These are phyloP conservation scores for Lasiodiplodia sp. DNA, from an alignment of 2,329 filamentous ascomycete species.

Conservation along the genomic window DNA sequence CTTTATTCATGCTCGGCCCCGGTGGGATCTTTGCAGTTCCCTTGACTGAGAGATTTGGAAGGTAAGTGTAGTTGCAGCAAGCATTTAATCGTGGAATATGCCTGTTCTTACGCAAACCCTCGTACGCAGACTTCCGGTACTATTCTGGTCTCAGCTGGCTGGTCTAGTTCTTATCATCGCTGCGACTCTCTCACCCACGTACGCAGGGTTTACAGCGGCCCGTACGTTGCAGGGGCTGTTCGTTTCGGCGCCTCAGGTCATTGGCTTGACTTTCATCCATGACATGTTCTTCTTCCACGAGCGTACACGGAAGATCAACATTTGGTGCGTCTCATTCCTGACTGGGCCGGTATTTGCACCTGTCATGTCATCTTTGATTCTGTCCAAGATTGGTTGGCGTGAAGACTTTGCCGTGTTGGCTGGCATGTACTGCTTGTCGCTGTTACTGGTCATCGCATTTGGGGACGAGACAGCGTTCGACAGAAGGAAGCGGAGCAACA, in stretches of 20 bases:
- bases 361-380: slow-evolving; percentile 34
- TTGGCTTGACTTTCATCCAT: slow-evolving; percentile 40
- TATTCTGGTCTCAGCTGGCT: slow-evolving; percentile 40
- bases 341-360: slow-evolving; percentile 41
- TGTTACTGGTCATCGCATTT: slow-evolving; percentile 38
- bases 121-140: slow-evolving; percentile 35
- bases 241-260: slow-evolving; percentile 37
- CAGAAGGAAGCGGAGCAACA: slow-evolving; percentile 30
- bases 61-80: slow-evolving; percentile 36
- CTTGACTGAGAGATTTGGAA: slow-evolving; percentile 48
- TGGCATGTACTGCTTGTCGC: slow-evolving; percentile 45
- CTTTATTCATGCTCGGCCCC: slow-evolving; percentile 31
- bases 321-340: slow-evolving; percentile 31
- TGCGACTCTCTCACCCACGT: slow-evolving; percentile 33
- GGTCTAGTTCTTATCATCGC: slow-evolving; percentile 34
- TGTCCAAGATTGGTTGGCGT: slow-evolving; percentile 22
- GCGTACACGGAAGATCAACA: slow-evolving; percentile 43
- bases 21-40: slow-evolving; percentile 38
- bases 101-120: background rate
- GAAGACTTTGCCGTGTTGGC: slow-evolving; percentile 39
- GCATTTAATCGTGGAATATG: background rate
- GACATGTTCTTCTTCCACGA: slow-evolving; percentile 50
- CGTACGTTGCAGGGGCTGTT: slow-evolving; percentile 40
- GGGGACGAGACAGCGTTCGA: slow-evolving; percentile 46
- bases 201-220: slow-evolving; percentile 37